These are phyloP conservation scores for Rhodomyrtus tomentosa DNA, from an alignment of 345 rosid genomes.

Conservation along the genomic window DNA sequence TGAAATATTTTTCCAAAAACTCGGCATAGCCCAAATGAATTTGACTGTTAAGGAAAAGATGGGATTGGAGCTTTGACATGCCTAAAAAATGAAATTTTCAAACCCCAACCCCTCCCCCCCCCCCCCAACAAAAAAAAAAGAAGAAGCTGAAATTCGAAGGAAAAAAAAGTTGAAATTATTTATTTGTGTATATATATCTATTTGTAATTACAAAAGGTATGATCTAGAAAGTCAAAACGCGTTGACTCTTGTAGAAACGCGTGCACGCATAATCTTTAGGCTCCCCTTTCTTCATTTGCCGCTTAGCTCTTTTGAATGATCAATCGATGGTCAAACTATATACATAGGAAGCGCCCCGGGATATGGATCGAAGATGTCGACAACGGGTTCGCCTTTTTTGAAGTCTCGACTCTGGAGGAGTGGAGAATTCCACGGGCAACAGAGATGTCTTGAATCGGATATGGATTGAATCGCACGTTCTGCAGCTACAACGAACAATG, in stretches of 20 bases:
- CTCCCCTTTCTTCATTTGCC: background rate
- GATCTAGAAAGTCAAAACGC: background rate
- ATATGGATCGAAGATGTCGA: background rate
- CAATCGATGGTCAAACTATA: background rate
- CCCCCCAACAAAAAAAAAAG: too few relatives aligned
- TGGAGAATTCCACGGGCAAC: background rate
- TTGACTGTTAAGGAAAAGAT: background rate
- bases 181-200: rapidly evolving
- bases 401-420: background rate
- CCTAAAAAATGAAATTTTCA: too few relatives aligned
- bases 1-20: background rate
- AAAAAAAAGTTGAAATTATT: background rate
- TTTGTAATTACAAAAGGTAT: background rate
- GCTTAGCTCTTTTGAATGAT: background rate
- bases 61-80: background rate
- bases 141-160: too few relatives aligned
- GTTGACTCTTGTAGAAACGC: background rate
- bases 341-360: background rate
- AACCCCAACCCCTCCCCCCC: too few relatives aligned
- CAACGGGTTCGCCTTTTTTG: background rate
- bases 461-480: too few relatives aligned
- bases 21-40: background rate
- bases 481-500: background rate
- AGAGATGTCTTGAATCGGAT: background rate
- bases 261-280: background rate